Base-by-base conservation (phyloP, 2,329 filamentous ascomycete genomes). In the Trichoderma guizhouense region DNA sequence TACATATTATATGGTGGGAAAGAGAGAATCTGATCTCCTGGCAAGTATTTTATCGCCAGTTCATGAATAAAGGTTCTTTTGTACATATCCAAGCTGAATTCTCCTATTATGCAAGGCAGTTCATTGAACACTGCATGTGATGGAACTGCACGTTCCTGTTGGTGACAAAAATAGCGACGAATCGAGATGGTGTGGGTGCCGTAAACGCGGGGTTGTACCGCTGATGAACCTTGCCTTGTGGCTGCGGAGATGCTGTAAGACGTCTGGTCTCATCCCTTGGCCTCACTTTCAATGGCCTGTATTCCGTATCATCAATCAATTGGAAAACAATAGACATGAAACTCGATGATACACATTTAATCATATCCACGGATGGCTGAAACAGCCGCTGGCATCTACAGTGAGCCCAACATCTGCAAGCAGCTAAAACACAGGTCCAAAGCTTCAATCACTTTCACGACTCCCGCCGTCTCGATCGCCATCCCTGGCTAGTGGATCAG, bases 401-500 rank as follows among this genome's bases (percentile, higher is more conserved):
- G 30, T 32, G 2, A 51, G 5, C 21, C 21, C 21, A 51, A 12
- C 47, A 12, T 24, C 47, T 11, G n/a, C n/a, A 12, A 24, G 9
- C 3, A 53, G 11, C 30, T n/a, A 60, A 21, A 60, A 3, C n/a
- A 12, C 3, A n/a, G 3, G 9, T n/a, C 36, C 26, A 21, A 28
- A 47, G 39, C 30, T 60, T 21, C 58, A n/a, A n/a, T n/a, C n/a
- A 24, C 47, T 53, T 53, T 51, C n/a, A 53, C 39, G 57, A 32
- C 39, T 62, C 57, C 21, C 21, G 11, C 28, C 39, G 51, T 36
- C 36, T 61, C 51, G n/a, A 69, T 68, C 65, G 24, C 28, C 34
- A 53, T 39, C 57, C 43, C 55, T 53, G 55, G 34, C 36, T 53
- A 51, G 67, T 61, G 67, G 57, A 62, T 61, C 69, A 67, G 32